A percentile compares a stretch with the other conserved stretches of the same genome.
Conservation (phyloP, 345 rosid species). For the Clarkia xantiana region DNA sequence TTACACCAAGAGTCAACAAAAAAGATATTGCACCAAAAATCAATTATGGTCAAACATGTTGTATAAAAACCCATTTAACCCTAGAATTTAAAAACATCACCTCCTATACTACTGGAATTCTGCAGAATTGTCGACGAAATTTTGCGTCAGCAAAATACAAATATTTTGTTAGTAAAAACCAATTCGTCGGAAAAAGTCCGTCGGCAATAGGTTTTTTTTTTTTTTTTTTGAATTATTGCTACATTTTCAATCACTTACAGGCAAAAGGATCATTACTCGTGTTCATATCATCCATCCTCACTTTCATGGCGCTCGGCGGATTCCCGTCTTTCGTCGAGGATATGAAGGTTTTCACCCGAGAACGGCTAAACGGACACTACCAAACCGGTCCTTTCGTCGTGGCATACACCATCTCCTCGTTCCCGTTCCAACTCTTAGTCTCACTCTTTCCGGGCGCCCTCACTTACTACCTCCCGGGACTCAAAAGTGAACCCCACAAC, state of each 20-base stretch:
- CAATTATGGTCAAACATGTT: too few relatives aligned
- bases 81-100: too few relatives aligned
- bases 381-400: conserved; percentile 2
- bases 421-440: conserved; percentile 3
- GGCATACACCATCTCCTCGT: conserved; percentile 3
- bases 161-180: too few relatives aligned
- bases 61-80: too few relatives aligned
- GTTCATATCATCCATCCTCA: conserved; percentile 3
- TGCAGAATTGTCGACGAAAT: too few relatives aligned
- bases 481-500: not conserved
- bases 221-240: not conserved
- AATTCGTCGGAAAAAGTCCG: too few relatives aligned
- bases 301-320: conserved; percentile 4
- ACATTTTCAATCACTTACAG: not conserved
- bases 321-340: too few relatives aligned
- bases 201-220: not conserved
- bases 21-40: too few relatives aligned
- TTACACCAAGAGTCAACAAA: too few relatives aligned
- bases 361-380: conserved; percentile 10
- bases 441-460: conserved; percentile 4
- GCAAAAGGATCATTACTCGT: conserved; percentile 4
- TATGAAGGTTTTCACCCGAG: conserved; percentile 4
- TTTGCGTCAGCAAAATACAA: too few relatives aligned
- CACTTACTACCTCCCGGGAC: conserved; percentile 3
- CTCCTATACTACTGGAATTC: too few relatives aligned